A percentile compares a stretch with the other conserved stretches of the same genome.
These are phyloP conservation scores for Starmera stellimalicola DNA, from an alignment of 1,139 yeast species.

Conservation along the genomic window DNA sequence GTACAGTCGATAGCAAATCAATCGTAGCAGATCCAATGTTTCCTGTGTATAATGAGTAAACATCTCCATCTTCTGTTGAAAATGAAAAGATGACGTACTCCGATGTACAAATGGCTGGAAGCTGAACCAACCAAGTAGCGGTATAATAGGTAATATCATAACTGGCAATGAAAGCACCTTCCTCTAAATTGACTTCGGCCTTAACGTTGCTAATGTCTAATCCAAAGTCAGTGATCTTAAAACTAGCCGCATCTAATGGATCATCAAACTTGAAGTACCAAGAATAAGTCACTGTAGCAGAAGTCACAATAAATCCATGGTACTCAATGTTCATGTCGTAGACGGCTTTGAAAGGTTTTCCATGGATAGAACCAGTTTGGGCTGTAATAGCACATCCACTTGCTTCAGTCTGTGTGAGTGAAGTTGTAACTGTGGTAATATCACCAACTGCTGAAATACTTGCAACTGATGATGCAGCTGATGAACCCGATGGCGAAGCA, in stretches of 20 bases:
- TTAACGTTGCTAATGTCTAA: not conserved
- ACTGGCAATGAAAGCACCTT: conserved; percentile 1
- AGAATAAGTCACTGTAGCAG: no score
- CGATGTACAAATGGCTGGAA: not conserved
- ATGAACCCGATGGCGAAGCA: no score
- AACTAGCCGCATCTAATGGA: not conserved
- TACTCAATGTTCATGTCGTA: no score
- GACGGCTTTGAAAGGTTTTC: no score
- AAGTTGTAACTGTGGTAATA: no score
- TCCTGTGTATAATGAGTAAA: conserved; percentile 7
- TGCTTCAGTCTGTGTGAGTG: no score
- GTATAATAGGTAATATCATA: not conserved
- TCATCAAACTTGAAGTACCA: not conserved
- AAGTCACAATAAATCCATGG: no score
- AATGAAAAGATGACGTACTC: not conserved
- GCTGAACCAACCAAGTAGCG: not conserved
- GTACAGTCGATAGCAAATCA: conserved; percentile 11
- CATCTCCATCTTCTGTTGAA: conserved; percentile 5
- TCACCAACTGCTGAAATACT: no score
- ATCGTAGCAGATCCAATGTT: conserved; percentile 4
- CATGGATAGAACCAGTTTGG: no score
- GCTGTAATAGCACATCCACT: no score
- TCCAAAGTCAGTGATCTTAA: not conserved
- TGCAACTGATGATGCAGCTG: no score
- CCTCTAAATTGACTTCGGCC: not conserved